Evolutionary conservation across 176 grass and related monocot genomes (phyloP), one percentile per base, ranked within the genome.

Genomic region (Echinochloa phyllopogon): DNA sequence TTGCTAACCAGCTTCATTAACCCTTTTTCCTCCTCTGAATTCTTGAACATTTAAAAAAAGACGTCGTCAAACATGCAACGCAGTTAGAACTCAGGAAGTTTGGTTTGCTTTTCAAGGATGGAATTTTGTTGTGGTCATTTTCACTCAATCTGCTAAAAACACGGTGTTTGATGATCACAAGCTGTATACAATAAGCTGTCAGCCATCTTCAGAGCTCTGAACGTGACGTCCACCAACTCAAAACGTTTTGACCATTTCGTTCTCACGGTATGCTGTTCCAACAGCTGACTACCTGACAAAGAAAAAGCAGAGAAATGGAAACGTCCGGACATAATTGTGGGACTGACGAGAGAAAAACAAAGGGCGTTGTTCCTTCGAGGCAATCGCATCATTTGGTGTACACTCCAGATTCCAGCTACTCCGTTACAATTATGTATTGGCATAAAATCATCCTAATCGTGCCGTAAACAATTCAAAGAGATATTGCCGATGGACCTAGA

Each of bases 211-310:
- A 18, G 79, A 75, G 52, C 40, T 29, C 72, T 78, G 68, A 91
- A 84, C 59, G 41, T 67, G 89, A 60, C 59, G 38, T 33, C 73
- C 66, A 83, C 77, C 79, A 79, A 74, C 84, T 74, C 41, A 1
- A 62, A 76, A 53, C 60, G 10, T 25, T 40, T 69, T 91, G 85
- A 87, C 89, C 59, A 38, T 45, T 75, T 90, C 89, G 23, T 24
- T 48, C 64, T 17, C 39, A 29, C 25, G 65, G n/a, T 57, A 4
- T 49, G 65, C 39, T 76, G 57, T 59, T 56, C 27, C 9, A 83
- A 23, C 38, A 21, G 74, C 9, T 29, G 75, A 74, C 79, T 49
- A 42, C 88, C 29, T 17, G 39, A 74, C 65, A 65, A 43, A 78
- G 61, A 76, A 86, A 75, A 16, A 33, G 14, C 43, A 53, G 15